These are phyloP conservation scores for Leptoxyphium fumago DNA, from an alignment of 2,329 filamentous ascomycete genomes.

Conservation along the genomic window DNA sequence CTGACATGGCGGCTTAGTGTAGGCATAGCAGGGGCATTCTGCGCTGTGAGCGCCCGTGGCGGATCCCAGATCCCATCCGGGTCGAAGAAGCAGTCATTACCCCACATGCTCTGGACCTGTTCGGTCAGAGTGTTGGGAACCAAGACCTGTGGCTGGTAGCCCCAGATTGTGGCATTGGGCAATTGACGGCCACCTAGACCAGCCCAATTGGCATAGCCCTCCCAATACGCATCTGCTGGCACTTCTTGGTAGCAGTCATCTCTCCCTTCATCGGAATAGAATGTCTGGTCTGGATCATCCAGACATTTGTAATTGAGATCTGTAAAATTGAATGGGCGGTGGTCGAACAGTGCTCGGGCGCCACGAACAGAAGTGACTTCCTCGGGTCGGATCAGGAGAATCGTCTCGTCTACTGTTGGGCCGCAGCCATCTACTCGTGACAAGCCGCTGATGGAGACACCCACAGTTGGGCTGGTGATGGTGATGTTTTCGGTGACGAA, in stretches of 20 bases:
- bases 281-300: neutral
- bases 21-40: neutral
- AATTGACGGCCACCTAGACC: neutral
- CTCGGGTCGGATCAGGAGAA: slow-evolving; percentile 8
- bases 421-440: slow-evolving; percentile 10
- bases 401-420: slow-evolving; percentile 8
- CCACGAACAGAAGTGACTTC: slow-evolving; percentile 10
- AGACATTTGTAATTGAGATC: slow-evolving; percentile 14
- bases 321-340: slow-evolving; percentile 9
- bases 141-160: slow-evolving; percentile 11
- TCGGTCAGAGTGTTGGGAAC: slow-evolving; percentile 3
- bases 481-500: slow-evolving; percentile 13
- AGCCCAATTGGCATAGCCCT: neutral
- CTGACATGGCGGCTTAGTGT: neutral
- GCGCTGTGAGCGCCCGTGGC: neutral
- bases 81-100: slow-evolving; percentile 4
- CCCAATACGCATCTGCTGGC: slow-evolving; percentile 11
- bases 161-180: slow-evolving; percentile 7
- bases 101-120: slow-evolving; percentile 5
- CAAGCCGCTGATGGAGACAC: slow-evolving; percentile 7
- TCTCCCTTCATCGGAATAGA: slow-evolving; percentile 5
- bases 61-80: slow-evolving; percentile 4
- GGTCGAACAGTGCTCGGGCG: slow-evolving; percentile 5
- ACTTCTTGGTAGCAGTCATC: slow-evolving; percentile 14
- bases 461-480: slow-evolving; percentile 11